Percentiles rank a stretch among this genome's conserved stretches.
phyloP scores from a whole-genome alignment of 2,329 filamentous ascomycete genomes.

The Diaporthe australafricana region DNA sequence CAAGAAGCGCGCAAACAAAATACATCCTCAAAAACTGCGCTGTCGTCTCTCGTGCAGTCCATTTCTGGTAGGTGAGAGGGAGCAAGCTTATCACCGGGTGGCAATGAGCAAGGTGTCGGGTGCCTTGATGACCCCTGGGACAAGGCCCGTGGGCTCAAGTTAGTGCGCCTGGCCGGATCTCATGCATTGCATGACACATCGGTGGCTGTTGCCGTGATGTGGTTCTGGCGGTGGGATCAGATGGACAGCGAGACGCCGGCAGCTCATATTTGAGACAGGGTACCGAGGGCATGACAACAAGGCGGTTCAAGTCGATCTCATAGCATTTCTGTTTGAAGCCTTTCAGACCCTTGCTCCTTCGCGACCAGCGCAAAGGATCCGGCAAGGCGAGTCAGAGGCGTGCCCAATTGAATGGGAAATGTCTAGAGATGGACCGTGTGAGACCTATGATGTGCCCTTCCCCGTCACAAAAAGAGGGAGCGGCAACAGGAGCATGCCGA shows the following conservation, averaged over 20 bases:
- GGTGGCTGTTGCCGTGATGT: conserved; percentile 53
- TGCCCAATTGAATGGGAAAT: conserved; percentile 47
- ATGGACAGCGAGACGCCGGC: conserved; percentile 40
- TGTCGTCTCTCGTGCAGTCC: conserved; percentile 61
- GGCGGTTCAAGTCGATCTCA: conserved; percentile 50
- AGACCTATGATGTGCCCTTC: conserved; percentile 59
- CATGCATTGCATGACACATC: conserved; percentile 59
- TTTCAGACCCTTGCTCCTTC: conserved; percentile 53
- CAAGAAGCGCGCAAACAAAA: conserved; percentile 84
- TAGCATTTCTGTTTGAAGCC: conserved; percentile 60
- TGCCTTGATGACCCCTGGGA: conserved; percentile 59
- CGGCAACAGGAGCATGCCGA: conserved; percentile 36
- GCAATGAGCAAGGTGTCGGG: conserved; percentile 55
- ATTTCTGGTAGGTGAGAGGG: conserved; percentile 60
- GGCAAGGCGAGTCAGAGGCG: conserved; percentile 53
- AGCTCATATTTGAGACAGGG: conserved; percentile 47
- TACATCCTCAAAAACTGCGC: conserved; percentile 94
- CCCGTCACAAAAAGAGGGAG: conserved; percentile 46
- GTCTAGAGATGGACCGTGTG: conserved; percentile 58
- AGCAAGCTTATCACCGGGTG: conserved; percentile 44
- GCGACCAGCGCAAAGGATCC: conserved; percentile 50
- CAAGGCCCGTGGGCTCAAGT: conserved; percentile 56
- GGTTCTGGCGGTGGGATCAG: conserved; percentile 52
- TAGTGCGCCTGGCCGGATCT: conserved; percentile 70
- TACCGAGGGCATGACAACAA: conserved; percentile 56